Evolutionary conservation across 208 protist species (phyloP).

Genomic region (Trichomonas vaginalis): DNA sequence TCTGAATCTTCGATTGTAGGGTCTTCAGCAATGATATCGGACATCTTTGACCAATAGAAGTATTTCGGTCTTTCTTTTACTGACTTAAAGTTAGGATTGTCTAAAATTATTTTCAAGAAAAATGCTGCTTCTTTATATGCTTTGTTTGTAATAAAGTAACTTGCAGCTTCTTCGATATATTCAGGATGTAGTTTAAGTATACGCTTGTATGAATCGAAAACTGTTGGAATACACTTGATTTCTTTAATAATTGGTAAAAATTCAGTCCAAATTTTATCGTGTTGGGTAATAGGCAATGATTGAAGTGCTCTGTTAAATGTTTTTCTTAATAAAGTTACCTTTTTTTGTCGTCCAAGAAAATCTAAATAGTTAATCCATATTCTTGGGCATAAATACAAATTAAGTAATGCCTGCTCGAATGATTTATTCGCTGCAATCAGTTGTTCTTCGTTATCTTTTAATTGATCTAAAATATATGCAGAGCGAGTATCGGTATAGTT

Average conservation of each 20-base stretch:
- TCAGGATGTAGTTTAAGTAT: background rate
- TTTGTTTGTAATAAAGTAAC: background rate
- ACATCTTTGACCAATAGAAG: background rate
- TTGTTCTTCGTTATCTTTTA: background rate
- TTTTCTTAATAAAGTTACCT: background rate
- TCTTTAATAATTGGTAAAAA: background rate
- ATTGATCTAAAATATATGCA: background rate
- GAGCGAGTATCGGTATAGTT: background rate
- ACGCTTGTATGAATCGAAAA: background rate
- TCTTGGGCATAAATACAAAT: background rate
- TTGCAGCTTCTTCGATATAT: background rate
- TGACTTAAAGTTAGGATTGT: background rate
- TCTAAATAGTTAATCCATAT: background rate
- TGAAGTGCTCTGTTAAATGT: background rate
- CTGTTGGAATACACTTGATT: background rate
- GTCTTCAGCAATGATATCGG: background rate
- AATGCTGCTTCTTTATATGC: background rate
- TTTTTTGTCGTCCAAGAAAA: background rate
- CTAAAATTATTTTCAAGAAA: background rate
- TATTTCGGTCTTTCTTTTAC: background rate
- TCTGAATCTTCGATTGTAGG: background rate
- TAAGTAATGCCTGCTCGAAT: background rate
- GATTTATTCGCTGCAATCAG: background rate
- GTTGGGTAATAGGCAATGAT: slow-evolving; percentile 14
- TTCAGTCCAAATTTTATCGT: background rate